Conservation (phyloP, 768 basidiomycete species). For the Podaxis mareebaensis region DNA sequence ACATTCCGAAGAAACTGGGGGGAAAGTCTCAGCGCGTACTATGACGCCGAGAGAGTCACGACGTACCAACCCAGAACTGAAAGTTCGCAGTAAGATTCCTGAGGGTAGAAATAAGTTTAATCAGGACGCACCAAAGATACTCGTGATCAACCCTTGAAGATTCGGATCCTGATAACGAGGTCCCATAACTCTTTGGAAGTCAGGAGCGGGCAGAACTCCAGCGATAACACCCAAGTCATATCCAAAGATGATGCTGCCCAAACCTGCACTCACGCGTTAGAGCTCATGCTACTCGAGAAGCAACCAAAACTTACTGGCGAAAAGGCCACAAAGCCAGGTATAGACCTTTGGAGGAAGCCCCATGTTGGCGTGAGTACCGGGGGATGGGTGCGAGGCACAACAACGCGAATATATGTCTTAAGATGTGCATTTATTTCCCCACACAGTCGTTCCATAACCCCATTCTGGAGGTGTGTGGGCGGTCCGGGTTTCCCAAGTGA, state of each 20-base stretch:
- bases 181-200: constrained; percentile 41
- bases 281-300: background rate
- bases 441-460: background rate
- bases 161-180: constrained; percentile 34
- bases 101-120: background rate
- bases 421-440: constrained; percentile 3
- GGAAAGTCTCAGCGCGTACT: background rate
- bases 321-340: constrained; percentile 54
- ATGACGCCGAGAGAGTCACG: background rate
- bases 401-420: background rate
- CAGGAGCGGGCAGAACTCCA: constrained; percentile 39
- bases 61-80: constrained; percentile 40
- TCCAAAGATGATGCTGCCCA: constrained; percentile 48
- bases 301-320: constrained; percentile 39
- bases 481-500: background rate
- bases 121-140: constrained; percentile 39
- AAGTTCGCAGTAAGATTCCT: background rate
- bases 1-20: constrained; percentile 42
- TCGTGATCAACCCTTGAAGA: constrained; percentile 39
- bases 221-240: constrained; percentile 56
- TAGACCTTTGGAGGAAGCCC: constrained; percentile 46
- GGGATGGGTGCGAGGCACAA: background rate
- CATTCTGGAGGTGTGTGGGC: background rate
- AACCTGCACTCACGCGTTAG: constrained; percentile 24
- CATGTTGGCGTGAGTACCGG: constrained; percentile 23